phyloP scores from a whole-genome alignment of 1,139 yeast genomes.

The Candida sp. region DNA sequence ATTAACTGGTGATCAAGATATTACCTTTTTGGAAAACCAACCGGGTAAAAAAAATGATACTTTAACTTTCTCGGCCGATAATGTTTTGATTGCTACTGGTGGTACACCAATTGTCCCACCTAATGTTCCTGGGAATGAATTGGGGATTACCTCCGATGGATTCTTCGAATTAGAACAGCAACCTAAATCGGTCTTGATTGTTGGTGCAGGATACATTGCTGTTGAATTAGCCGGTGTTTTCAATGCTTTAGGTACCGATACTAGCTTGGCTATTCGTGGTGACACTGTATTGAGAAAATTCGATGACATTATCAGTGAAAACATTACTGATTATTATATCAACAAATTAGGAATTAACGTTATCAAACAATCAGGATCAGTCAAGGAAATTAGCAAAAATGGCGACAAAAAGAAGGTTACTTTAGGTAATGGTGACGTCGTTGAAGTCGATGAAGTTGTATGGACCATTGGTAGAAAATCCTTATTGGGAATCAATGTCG shows the following conservation, averaged over 20 bases:
- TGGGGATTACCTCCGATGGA: conserved; percentile 88
- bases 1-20: conserved; percentile 39
- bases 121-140: conserved; percentile 72
- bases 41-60: conserved; percentile 44
- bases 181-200: conserved; percentile 90
- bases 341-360: conserved; percentile 75
- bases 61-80: conserved; percentile 71
- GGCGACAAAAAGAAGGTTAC: conserved; percentile 63
- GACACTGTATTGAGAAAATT: conserved; percentile 85
- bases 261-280: conserved; percentile 86
- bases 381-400: conserved; percentile 51
- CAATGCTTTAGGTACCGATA: conserved; percentile 82
- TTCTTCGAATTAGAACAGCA: conserved; percentile 78
- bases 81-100: conserved; percentile 88
- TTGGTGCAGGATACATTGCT: conserved; percentile 98
- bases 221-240: conserved; percentile 94
- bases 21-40: conserved; percentile 29
- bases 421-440: conserved; percentile 48
- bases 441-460: conserved; percentile 76
- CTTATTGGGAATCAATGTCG: conserved; percentile 69
- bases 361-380: conserved; percentile 61
- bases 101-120: conserved; percentile 79
- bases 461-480: conserved; percentile 97
- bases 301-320: conserved; percentile 75
- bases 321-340: conserved; percentile 75